Conservation (phyloP, 2,329 filamentous ascomycete genomes). For the Bipolaris cookei region DNA sequence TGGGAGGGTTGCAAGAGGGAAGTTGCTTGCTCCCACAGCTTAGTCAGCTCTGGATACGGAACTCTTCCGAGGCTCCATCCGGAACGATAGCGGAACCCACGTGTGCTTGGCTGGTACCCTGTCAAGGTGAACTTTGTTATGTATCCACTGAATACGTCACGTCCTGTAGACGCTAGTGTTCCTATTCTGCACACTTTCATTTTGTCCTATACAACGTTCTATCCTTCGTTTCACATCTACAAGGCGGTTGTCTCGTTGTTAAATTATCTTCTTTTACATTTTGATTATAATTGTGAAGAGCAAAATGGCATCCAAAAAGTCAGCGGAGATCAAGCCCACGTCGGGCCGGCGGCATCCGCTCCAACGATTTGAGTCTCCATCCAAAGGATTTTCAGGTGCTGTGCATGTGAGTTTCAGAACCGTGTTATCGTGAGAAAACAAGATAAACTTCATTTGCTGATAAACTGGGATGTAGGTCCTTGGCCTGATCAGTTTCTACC, state of each 20-base stretch:
- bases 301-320: slow-evolving; percentile 9
- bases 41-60: slow-evolving; percentile 9
- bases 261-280: not conserved
- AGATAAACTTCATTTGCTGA: not conserved
- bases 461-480: slow-evolving; percentile 29
- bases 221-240: not conserved
- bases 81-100: slow-evolving; percentile 15
- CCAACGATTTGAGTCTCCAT: slow-evolving; percentile 70
- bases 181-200: not conserved
- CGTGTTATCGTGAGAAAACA: not conserved
- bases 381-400: slow-evolving; percentile 66
- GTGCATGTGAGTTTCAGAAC: slow-evolving; percentile 58
- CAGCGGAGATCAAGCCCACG: slow-evolving; percentile 19
- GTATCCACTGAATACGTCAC: slow-evolving; percentile 18
- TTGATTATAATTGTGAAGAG: not conserved
- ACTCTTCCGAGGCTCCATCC: slow-evolving; percentile 19
- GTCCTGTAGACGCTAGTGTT: slow-evolving; percentile 3
- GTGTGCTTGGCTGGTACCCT: slow-evolving; percentile 11
- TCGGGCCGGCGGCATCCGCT: slow-evolving; percentile 61
- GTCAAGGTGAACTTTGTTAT: not conserved
- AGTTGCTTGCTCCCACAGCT: not conserved
- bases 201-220: not conserved
- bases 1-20: not conserved
- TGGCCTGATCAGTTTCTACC: slow-evolving; percentile 55
- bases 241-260: too few species aligned